A percentile compares a stretch with the other conserved stretches of the same genome.
Evolutionary conservation across 768 basidiomycete genomes (phyloP).

Genomic region (Atractiella rhizophila): DNA sequence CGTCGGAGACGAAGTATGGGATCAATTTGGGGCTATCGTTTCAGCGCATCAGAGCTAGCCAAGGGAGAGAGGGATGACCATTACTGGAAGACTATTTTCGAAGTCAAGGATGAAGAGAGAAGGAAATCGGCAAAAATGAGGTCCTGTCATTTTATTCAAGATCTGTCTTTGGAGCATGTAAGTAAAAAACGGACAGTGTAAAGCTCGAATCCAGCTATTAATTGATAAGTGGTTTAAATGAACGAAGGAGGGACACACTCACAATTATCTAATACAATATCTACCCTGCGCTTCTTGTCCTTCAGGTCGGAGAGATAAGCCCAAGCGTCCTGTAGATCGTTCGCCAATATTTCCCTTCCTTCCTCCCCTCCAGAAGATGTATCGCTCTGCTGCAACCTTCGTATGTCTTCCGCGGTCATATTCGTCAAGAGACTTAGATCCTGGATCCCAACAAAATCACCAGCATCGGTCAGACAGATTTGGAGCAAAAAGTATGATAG

Average conservation of each 20-base stretch:
- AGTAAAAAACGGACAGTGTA: neutral
- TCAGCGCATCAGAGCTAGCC: neutral
- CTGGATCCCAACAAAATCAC: conserved; percentile 23
- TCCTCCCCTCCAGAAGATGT: conserved; percentile 52
- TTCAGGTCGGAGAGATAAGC: conserved; percentile 29
- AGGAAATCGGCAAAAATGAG: too few species aligned
- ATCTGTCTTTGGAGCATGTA: neutral
- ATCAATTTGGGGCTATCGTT: conserved; percentile 56
- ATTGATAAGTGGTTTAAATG: conserved; percentile 72
- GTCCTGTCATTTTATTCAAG: too few species aligned
- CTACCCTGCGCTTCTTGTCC: conserved; percentile 34
- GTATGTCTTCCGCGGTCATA: conserved; percentile 54
- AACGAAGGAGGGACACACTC: conserved; percentile 71
- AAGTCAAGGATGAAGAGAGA: neutral
- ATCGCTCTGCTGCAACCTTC: conserved; percentile 54
- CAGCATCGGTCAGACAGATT: neutral
- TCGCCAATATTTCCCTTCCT: conserved; percentile 52
- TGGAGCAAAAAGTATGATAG: neutral
- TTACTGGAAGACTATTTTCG: neutral
- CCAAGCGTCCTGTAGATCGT: conserved; percentile 60
- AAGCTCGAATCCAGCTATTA: conserved; percentile 17
- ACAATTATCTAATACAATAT: conserved; percentile 76
- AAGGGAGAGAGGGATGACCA: neutral
- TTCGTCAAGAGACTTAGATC: conserved; percentile 79
- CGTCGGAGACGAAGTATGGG: conserved; percentile 75